These are phyloP conservation scores for Saksenaea oblongispora DNA, from an alignment of 371 early-diverging fungal genomes.

Conservation along the genomic window DNA sequence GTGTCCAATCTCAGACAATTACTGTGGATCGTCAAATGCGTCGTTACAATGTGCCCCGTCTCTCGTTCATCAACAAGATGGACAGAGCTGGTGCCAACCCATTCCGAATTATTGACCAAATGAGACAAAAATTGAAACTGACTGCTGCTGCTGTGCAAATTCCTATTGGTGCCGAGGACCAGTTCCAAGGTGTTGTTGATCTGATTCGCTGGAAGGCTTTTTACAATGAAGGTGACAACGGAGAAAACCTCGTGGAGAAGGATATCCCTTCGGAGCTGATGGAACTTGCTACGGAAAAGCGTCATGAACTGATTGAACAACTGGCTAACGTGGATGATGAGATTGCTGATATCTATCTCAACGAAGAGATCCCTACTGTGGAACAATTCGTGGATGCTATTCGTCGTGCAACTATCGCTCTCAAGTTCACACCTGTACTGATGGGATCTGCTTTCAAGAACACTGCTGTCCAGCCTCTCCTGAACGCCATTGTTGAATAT, in stretches of 20 bases:
- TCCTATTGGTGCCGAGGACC: conserved; percentile 91
- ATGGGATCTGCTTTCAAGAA: conserved; percentile 92
- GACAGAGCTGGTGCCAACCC: conserved; percentile 96
- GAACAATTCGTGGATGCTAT: conserved; percentile 74
- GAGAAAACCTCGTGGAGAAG: conserved; percentile 70
- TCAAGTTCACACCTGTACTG: conserved; percentile 83
- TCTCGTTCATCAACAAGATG: conserved; percentile 91
- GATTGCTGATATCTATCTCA: conserved; percentile 82
- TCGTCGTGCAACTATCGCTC: conserved; percentile 77
- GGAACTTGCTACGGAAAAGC: conserved; percentile 72
- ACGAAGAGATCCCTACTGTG: conserved; percentile 73
- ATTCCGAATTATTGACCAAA: conserved; percentile 87
- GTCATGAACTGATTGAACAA: conserved; percentile 79
- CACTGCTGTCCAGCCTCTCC: conserved; percentile 76
- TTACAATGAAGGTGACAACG: conserved; percentile 88
- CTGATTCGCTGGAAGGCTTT: conserved; percentile 84
- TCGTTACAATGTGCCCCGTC: conserved; percentile 86
- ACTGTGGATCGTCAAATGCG: conserved; percentile 96
- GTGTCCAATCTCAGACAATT: conserved; percentile 93
- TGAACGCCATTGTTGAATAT: conserved; percentile 75
- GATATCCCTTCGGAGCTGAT: conserved; percentile 82
- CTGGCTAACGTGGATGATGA: conserved; percentile 89
- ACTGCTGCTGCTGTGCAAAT: conserved; percentile 92
- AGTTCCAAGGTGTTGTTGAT: conserved; percentile 93
- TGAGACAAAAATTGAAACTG: conserved; percentile 86